Evolutionary conservation across 306 rosid species (phyloP), one percentile per base, ranked within the genome.

Genomic region (Astragalus membranaceus): DNA sequence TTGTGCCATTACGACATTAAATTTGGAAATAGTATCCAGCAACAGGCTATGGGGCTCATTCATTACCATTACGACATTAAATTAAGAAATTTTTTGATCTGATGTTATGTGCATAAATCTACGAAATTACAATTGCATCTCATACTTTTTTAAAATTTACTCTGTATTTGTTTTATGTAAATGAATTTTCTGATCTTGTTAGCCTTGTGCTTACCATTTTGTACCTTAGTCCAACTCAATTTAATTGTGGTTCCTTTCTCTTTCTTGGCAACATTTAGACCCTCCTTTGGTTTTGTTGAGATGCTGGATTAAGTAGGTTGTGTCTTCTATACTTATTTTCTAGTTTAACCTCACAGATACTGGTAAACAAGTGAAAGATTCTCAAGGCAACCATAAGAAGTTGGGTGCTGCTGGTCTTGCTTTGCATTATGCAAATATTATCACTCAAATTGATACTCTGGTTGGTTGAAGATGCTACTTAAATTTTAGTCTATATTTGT

Each of bases 361-460:
- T 36, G 92, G 81, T 69, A 82, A 74, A 66, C 82, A 78, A 20
- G 79, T 32, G 29, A 80, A 86, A 69, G 88, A 86, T 62, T 83
- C 86, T 73, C 92, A 79, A 16, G 82, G 63, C 64, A 83, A 79
- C 79, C 81, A 82, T 35, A 83, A 85, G 71, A 91, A 79, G 83
- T 74, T 94, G 82, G 99, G 99, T 39, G 82, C 91, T 64, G 92
- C 97, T 52, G 99, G 99, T 83, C 99, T 95, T 51, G 97, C 97
- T 42, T 83, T 94, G 89, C 99, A 94, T 82, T 94, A 89, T 72
- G 99, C 99, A 60, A 89, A 86, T 73, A 87, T 94, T 77, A 85
- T 94, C 80, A 75, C 91, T 37, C 99, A 94, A 86, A 85, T 94
- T 48, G 99, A 94, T 74, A 86, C 96, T 69, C 87, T 94, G 70